Evolutionary conservation across 2,329 filamentous ascomycete genomes (phyloP), one percentile per base, ranked within the genome.

Genomic region (Magnaporthiopsis incrustans): DNA sequence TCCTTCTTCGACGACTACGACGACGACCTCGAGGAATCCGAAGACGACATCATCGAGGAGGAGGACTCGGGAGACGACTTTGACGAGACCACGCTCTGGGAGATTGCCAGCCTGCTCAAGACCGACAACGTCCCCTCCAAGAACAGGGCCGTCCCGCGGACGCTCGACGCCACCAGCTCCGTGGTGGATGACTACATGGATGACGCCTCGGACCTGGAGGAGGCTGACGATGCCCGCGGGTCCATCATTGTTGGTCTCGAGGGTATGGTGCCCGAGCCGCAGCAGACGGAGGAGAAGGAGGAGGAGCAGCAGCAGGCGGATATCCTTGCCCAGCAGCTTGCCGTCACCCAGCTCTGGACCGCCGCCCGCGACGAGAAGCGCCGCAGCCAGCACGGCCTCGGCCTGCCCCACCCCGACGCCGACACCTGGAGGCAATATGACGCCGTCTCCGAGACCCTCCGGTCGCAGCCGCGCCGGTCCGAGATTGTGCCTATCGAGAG

Each of bases 1-100:
- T 85, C 82, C 2, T 86, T 85, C 74, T 85, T 87, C 70, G 84
- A 87, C 64, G 81, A 86, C 64, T 84, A 85, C 67, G 82, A 85
- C 62, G 82, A 85, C 15, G 81, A 83, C 6, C 74, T 73, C 57
- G 78, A 79, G 35, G 69, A 71, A 8, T 74, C 72, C 8, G 72
- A 74, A 59, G 76, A 77, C 30, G 74, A 76, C 10, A 73, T 76
- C 35, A 75, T 75, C 60, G 72, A 73, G 1, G 72, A 73, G 8
- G 71, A 72, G 27, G 75, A 75, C 25, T 78, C 77, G 59, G 82
- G 80, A 53, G 82, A 83, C 62, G 80, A 78, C 27, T 86, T 87
- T 67, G 85, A 87, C 66, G 85, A 88, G 73, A 81, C 76, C 12
- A 87, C 84, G 0, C 74, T 88, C 32, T 87, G 84, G 82, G 85